These are phyloP conservation scores for Hydnomerulius pinastri DNA, from an alignment of 768 basidiomycete genomes.

Conservation along the genomic window DNA sequence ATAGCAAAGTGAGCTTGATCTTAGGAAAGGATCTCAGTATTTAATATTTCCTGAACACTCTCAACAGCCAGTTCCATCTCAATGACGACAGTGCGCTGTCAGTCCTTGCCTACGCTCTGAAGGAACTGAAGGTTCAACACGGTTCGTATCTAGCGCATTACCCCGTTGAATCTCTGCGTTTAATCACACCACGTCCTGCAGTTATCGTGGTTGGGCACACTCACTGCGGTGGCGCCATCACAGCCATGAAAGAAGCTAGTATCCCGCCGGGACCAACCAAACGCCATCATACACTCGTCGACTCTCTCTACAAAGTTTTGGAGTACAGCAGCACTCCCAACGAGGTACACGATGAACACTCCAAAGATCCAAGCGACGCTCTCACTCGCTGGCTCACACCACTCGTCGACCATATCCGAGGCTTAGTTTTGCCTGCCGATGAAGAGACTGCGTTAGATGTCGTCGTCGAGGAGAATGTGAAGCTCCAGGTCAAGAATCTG, in stretches of 20 bases:
- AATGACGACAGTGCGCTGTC: slow-evolving; percentile 70
- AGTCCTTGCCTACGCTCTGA: slow-evolving; percentile 74
- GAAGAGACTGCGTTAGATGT: slow-evolving; percentile 31
- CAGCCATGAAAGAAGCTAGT: slow-evolving; percentile 25
- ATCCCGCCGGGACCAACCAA: slow-evolving; percentile 3
- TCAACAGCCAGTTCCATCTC: slow-evolving; percentile 63
- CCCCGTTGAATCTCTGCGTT: slow-evolving; percentile 6
- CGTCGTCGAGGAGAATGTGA: slow-evolving; percentile 59
- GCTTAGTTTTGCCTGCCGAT: slow-evolving; percentile 35
- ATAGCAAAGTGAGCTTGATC: slow-evolving; percentile 70
- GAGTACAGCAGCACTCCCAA: slow-evolving; percentile 27
- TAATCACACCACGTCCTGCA: slow-evolving; percentile 39
- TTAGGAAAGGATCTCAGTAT: neutral
- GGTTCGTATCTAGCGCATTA: slow-evolving; percentile 48
- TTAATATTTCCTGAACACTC: neutral
- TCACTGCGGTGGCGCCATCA: slow-evolving; percentile 73
- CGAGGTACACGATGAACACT: slow-evolving; percentile 7
- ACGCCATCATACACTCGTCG: slow-evolving; percentile 11
- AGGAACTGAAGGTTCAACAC: slow-evolving; percentile 66
- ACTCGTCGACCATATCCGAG: slow-evolving; percentile 52
- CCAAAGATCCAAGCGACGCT: slow-evolving; percentile 42
- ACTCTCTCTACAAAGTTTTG: slow-evolving; percentile 16
- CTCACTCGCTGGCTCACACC: slow-evolving; percentile 74
- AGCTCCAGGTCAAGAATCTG: slow-evolving; percentile 51
- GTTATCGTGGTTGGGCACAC: slow-evolving; percentile 84